Conservation (phyloP, 306 rosid genomes). For the Medicago arabica region DNA sequence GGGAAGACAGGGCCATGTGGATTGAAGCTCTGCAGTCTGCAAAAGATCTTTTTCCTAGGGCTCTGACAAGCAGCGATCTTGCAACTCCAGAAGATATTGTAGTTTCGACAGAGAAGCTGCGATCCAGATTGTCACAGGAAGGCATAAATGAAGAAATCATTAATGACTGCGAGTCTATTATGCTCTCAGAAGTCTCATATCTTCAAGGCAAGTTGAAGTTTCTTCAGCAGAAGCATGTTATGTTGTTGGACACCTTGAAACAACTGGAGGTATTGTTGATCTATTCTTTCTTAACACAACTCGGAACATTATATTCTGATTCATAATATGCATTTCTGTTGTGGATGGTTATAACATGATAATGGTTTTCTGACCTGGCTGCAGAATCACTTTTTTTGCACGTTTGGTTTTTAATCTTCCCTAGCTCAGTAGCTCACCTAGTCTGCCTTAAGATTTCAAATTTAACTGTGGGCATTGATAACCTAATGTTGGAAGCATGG, state of each 20-base stretch:
- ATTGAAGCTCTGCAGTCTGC: constrained; percentile 86
- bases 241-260: constrained; percentile 81
- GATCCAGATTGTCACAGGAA: constrained; percentile 77
- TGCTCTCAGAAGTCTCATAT: constrained; percentile 88
- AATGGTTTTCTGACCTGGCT: constrained; percentile 21
- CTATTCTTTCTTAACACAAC: constrained; percentile 27
- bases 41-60: constrained; percentile 91
- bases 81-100: constrained; percentile 75
- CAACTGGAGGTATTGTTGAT: constrained; percentile 77
- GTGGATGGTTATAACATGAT: constrained; percentile 23
- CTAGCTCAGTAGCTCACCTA: constrained; percentile 11
- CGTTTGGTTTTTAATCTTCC: constrained; percentile 25
- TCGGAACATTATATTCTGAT: constrained; percentile 9
- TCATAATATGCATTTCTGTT: constrained; percentile 24
- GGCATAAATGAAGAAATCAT: constrained; percentile 73
- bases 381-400: constrained; percentile 4
- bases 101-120: constrained; percentile 89
- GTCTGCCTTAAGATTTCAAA: constrained; percentile 29
- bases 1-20: constrained; percentile 91
- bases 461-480: neutral
- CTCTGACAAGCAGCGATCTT: constrained; percentile 74
- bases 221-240: constrained; percentile 81
- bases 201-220: constrained; percentile 75
- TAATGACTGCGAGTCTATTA: constrained; percentile 85
- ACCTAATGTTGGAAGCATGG: constrained; percentile 33